A percentile compares a stretch with the other conserved stretches of the same genome.
phyloP scores from a whole-genome alignment of 371 early-diverging fungal species.

The Apophysomyces elegans region DNA sequence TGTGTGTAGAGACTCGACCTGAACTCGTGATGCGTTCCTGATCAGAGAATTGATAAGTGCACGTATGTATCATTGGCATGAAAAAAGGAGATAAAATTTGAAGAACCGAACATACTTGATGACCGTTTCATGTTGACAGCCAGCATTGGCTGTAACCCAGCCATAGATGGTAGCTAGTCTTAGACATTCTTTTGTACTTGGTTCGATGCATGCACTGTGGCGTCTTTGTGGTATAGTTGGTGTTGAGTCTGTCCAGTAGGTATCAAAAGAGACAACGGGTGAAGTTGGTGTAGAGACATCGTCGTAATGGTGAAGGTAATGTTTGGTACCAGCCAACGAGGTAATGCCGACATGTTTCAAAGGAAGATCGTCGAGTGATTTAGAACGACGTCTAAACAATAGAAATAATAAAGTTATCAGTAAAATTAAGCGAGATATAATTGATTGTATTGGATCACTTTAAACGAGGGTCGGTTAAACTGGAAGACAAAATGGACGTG shows the following conservation, averaged over 20 bases:
- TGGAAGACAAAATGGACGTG: constrained; percentile 1
- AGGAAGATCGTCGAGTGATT: constrained; percentile 40
- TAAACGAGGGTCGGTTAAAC: constrained; percentile 12
- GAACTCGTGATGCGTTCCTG: constrained; percentile 4
- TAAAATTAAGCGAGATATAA: neutral
- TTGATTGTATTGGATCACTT: neutral
- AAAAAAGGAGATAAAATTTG: constrained; percentile 9
- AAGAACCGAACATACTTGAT: constrained; percentile 14
- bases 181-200: constrained; percentile 48
- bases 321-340: neutral
- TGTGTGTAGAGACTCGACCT: constrained; percentile 4
- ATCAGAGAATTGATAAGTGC: constrained; percentile 1
- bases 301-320: constrained; percentile 16
- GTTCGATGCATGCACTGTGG: constrained; percentile 52
- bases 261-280: constrained; percentile 20
- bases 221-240: constrained; percentile 37
- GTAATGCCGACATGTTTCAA: constrained; percentile 9
- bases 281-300: constrained; percentile 22
- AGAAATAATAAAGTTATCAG: constrained; percentile 12
- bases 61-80: constrained; percentile 8
- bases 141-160: constrained; percentile 45
- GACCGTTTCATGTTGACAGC: constrained; percentile 11
- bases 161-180: constrained; percentile 61
- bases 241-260: neutral
- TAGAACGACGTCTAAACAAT: constrained; percentile 41